phyloP scores from a whole-genome alignment of 1,284 basidiomycete species.

The Xerocomus amazonicus region DNA sequence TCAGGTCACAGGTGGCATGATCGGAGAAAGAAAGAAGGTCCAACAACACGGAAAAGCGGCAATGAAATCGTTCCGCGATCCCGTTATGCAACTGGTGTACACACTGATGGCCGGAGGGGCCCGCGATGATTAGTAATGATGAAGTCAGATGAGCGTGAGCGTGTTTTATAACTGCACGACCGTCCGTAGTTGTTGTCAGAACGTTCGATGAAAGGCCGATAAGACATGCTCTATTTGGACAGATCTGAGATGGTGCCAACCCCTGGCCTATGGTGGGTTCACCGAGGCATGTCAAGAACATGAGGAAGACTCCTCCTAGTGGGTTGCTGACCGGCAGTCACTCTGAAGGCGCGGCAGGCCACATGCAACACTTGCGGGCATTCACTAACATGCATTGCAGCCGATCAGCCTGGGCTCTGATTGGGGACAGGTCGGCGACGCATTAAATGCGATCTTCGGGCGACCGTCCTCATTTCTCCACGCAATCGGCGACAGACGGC shows the following conservation, averaged over 20 bases:
- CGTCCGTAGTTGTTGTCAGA: conserved; percentile 12
- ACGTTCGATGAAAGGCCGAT: conserved; percentile 31
- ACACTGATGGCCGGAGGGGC: conserved; percentile 14
- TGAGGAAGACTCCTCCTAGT: conserved; percentile 17
- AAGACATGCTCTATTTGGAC: conserved; percentile 16
- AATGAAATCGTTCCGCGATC: conserved; percentile 25
- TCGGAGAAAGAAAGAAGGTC: conserved; percentile 13
- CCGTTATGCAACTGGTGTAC: conserved; percentile 1
- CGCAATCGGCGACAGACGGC: conserved; percentile 22
- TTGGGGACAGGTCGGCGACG: conserved; percentile 31
- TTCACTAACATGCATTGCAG: conserved; percentile 15
- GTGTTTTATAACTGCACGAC: conserved; percentile 8
- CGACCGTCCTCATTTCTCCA: conserved; percentile 13
- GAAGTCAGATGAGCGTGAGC: conserved; percentile 26
- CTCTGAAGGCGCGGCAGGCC: conserved; percentile 3
- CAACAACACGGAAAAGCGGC: conserved; percentile 22
- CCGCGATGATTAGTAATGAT: conserved; percentile 19
- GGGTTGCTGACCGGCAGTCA: neutral
- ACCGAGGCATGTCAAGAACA: conserved; percentile 29
- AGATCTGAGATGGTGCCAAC: conserved; percentile 26
- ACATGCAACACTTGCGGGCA: conserved; percentile 6
- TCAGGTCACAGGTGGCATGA: conserved; percentile 14
- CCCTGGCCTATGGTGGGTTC: conserved; percentile 23
- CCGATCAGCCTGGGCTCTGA: conserved; percentile 26
- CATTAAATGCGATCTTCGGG: conserved; percentile 20